Evolutionary conservation across 2,329 filamentous ascomycete genomes (phyloP), one percentile per base, ranked within the genome.

Genomic region (Sporothrix curviconia): DNA sequence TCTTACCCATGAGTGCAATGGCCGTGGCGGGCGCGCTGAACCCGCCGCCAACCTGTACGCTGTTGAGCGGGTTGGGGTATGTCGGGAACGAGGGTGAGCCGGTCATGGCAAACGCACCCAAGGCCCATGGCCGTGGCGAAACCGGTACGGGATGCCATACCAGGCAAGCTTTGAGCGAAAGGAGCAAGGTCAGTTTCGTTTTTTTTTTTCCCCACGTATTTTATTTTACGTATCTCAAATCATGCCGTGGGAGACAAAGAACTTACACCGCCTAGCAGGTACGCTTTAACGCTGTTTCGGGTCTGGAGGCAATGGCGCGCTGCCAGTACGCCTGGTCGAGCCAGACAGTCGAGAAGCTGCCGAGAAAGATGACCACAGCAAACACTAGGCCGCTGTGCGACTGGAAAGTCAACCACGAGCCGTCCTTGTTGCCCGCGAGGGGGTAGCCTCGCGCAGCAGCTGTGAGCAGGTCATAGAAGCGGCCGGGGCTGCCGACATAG

Each of bases 291-390:
- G 0, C 68, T 0, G 71, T 74, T 57, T 72, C 69, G 0, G 72
- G 73, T 19, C 69, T 63, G 0, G 70, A 72, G 7, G 73, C 72
- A 58, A 76, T 74, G 3, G 72, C 73, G 2, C 72, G 70, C 62
- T 76, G 73, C 73, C 72, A 75, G 60, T 75, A 76, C 1, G 69
- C 72, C 64, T 75, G 72, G 59, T 75, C 72, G 1, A 74, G 66
- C 67, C 69, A 75, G 12, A 71, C 69, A 17, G 64, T 68, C 15
- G 62, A 64, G 56, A 75, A 73, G 0, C 71, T 69, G 1, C 70
- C 66, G 0, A 72, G 65, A 36, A 75, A 69, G 6, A 73, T 53
- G 57, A 71, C 67, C 12, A 70, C 62, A 2, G 68, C 73, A 59
- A 74, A 74, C 24, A 72, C 63, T 6, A 74, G 59, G 0, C 70